Percentiles rank a stretch among this genome's conserved stretches.
Conservation (phyloP, 345 rosid genomes). For the Eutrema heterophyllum region DNA sequence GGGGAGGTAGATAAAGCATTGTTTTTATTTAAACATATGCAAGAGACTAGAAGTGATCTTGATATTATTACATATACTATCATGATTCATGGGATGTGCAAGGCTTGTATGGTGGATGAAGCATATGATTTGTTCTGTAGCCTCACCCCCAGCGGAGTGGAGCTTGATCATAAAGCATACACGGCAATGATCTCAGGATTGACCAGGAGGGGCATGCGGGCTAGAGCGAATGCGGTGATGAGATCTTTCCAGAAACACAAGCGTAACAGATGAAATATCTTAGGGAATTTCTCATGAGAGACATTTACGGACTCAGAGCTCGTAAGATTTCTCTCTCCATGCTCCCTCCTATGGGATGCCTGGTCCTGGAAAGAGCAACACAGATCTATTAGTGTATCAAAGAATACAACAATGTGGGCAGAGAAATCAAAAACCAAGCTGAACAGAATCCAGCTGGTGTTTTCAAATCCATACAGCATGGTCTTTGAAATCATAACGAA, state of each 20-base stretch:
- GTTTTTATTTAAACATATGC: conserved; percentile 19
- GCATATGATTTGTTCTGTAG: conserved; percentile 26
- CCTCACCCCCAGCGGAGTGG: background rate
- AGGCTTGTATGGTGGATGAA: conserved; percentile 25
- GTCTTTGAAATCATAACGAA: conserved; percentile 38
- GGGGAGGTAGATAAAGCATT: conserved; percentile 25
- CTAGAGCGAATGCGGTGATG: conserved; percentile 12
- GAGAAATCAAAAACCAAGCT: conserved; percentile 43
- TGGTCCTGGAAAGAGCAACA: conserved; percentile 57
- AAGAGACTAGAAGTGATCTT: conserved; percentile 18
- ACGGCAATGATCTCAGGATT: conserved; percentile 21
- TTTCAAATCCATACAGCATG: conserved; percentile 33
- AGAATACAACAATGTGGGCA: conserved; percentile 46
- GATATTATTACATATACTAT: conserved; percentile 31
- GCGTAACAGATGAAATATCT: background rate
- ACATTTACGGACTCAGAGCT: conserved; percentile 44
- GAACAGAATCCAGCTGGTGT: conserved; percentile 33
- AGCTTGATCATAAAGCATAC: conserved; percentile 10
- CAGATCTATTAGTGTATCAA: conserved; percentile 33
- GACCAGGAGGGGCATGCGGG: conserved; percentile 5
- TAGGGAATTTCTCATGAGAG: conserved; percentile 35
- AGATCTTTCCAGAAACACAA: background rate
- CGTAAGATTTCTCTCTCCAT: conserved; percentile 41
- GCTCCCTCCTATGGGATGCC: conserved; percentile 60
- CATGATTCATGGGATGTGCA: conserved; percentile 37